These are phyloP conservation scores for Crucibulum laeve DNA, from an alignment of 768 basidiomycete genomes.

Conservation along the genomic window DNA sequence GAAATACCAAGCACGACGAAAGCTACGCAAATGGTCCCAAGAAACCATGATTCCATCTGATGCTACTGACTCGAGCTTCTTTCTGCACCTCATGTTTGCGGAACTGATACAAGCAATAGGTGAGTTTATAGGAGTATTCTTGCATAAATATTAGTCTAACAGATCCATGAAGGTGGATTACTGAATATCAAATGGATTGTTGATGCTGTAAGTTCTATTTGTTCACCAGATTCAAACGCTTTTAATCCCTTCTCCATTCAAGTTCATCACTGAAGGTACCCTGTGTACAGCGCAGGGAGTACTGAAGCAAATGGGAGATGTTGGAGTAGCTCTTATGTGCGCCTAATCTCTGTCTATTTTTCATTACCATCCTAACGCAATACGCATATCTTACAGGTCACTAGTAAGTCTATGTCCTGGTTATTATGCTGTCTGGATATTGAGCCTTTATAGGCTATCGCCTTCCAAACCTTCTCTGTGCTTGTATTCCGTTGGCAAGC, in stretches of 20 bases:
- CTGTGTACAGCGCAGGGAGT: slow-evolving; percentile 33
- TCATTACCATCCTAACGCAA: neutral
- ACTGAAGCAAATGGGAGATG: slow-evolving; percentile 34
- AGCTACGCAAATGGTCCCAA: too few relatives aligned
- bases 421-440: neutral
- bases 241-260: neutral
- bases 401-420: slow-evolving; percentile 5
- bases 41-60: too few relatives aligned
- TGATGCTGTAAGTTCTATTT: slow-evolving; percentile 11
- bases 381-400: neutral
- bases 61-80: slow-evolving; percentile 24
- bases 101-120: slow-evolving; percentile 35
- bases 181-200: slow-evolving; percentile 30
- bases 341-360: slow-evolving; percentile 15
- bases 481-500: slow-evolving; percentile 28
- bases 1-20: too few relatives aligned
- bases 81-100: slow-evolving; percentile 35
- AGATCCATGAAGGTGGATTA: slow-evolving; percentile 19
- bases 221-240: neutral
- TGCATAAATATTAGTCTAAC: neutral
- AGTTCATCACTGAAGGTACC: slow-evolving; percentile 22
- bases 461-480: slow-evolving; percentile 37
- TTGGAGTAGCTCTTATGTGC: slow-evolving; percentile 27
- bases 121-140: slow-evolving; percentile 1
- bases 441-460: slow-evolving; percentile 23